Percentiles rank a stretch among this genome's conserved stretches.
phyloP scores from a whole-genome alignment of 2,329 filamentous ascomycete genomes.

The Purpureocillium lavendulum region DNA sequence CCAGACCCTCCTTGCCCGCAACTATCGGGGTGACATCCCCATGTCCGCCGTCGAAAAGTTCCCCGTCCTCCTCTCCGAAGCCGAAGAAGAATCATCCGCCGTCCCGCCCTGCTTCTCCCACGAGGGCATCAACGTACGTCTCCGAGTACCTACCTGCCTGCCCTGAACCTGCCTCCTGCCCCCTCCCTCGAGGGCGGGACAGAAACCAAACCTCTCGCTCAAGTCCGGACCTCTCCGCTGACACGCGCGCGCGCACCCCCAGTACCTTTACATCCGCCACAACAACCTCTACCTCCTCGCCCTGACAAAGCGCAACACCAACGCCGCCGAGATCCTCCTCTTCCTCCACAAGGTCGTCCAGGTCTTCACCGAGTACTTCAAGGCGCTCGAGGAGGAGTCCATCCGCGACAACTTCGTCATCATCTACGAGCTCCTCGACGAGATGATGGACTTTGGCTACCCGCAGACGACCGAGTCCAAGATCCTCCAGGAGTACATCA shows the following conservation, averaged over 20 bases:
- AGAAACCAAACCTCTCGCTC: no score
- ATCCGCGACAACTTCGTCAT: slow-evolving; percentile 99
- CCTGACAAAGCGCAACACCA: slow-evolving; percentile 96
- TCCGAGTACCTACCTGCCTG: background rate
- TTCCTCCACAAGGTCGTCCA: slow-evolving; percentile 98
- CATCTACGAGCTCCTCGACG: slow-evolving; percentile 96
- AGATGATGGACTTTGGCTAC: slow-evolving; percentile 99
- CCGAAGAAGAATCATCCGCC: slow-evolving; percentile 97
- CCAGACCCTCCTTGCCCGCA: slow-evolving; percentile 93
- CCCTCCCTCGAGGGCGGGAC: no score
- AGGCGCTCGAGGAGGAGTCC: slow-evolving; percentile 95
- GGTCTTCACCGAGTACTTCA: slow-evolving; percentile 99
- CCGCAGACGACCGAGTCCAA: slow-evolving; percentile 97
- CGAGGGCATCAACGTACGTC: slow-evolving; percentile 88
- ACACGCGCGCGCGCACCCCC: slow-evolving; percentile 4
- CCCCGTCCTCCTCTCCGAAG: slow-evolving; percentile 88
- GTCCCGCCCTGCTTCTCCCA: slow-evolving; percentile 97
- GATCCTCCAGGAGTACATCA: slow-evolving; percentile 98
- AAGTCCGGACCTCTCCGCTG: slow-evolving; percentile 5
- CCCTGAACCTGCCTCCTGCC: background rate
- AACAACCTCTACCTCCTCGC: slow-evolving; percentile 98
- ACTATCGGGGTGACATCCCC: slow-evolving; percentile 96
- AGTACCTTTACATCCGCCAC: slow-evolving; percentile 99
- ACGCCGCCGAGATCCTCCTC: slow-evolving; percentile 94
- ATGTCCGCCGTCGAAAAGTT: slow-evolving; percentile 99